phyloP scores from a whole-genome alignment of 805 yeast species.

The Saccharomyces cerevisiae region DNA sequence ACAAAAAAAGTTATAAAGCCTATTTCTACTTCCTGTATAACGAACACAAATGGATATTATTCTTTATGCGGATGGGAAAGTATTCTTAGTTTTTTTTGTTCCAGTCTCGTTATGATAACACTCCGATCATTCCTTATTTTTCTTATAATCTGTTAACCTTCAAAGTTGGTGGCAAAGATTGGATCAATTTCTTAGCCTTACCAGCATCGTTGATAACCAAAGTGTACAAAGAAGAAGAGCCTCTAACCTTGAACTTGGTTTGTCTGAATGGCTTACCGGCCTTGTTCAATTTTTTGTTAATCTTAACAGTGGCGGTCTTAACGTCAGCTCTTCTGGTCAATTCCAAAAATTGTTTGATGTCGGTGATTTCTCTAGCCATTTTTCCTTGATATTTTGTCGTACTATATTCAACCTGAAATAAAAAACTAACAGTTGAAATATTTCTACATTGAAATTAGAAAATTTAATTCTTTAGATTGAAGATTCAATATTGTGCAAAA shows the following conservation, averaged over 20 bases:
- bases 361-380: constrained; percentile 69
- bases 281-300: constrained; percentile 74
- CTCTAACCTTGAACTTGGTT: constrained; percentile 99
- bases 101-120: neutral
- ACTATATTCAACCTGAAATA: neutral
- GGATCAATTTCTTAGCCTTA: constrained; percentile 95
- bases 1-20: neutral
- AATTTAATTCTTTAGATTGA: neutral
- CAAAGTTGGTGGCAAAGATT: constrained; percentile 93
- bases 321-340: constrained; percentile 95
- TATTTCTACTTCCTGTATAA: neutral
- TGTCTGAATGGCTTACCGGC: constrained; percentile 80
- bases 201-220: constrained; percentile 89
- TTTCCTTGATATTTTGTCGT: constrained; percentile 8
- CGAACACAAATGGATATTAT: neutral
- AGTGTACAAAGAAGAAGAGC: constrained; percentile 89
- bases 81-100: neutral
- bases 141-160: constrained; percentile 48
- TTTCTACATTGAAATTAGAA: neutral
- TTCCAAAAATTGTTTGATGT: constrained; percentile 95
- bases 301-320: constrained; percentile 87
- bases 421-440: neutral
- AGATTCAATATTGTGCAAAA: neutral
- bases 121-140: neutral
- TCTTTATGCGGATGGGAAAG: neutral